These are phyloP conservation scores for Geotrichum bryndzae DNA, from an alignment of 1,139 yeast genomes.

Conservation along the genomic window DNA sequence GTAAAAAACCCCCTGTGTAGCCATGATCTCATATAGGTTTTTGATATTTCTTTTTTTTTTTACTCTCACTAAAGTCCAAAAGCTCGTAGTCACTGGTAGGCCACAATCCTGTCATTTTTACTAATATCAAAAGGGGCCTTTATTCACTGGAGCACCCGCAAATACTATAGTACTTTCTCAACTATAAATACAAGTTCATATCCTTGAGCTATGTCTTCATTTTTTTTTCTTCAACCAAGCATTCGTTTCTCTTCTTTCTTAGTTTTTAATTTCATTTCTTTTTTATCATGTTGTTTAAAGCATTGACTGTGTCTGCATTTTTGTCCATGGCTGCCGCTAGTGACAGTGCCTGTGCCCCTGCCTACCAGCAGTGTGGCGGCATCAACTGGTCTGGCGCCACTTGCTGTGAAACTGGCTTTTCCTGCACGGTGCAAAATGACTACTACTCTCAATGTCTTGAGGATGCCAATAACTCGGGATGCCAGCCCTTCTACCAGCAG, in stretches of 20 bases:
- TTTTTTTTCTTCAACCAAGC: background rate
- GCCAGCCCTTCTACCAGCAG: slow-evolving; percentile 8
- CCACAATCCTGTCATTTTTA: no score
- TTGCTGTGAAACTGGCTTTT: slow-evolving; percentile 13
- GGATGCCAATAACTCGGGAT: background rate
- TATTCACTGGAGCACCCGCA: no score
- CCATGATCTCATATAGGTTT: background rate
- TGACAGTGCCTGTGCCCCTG: background rate
- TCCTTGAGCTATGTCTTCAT: background rate
- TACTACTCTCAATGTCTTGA: slow-evolving; percentile 10
- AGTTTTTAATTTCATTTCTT: background rate
- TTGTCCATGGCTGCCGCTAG: background rate
- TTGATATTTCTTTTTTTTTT: no score
- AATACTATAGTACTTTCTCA: background rate
- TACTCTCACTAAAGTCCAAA: no score
- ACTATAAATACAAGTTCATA: background rate
- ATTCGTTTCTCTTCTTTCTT: background rate
- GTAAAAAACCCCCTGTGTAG: background rate
- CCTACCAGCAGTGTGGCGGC: slow-evolving; percentile 15
- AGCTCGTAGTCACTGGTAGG: no score
- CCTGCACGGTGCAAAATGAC: slow-evolving; percentile 7
- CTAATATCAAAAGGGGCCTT: no score
- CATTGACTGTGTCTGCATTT: background rate
- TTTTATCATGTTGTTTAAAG: background rate
- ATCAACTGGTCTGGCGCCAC: slow-evolving; percentile 13